Evolutionary conservation across 495 filamentous ascomycete species (phyloP).

Genomic region (Choiromyces venosus): DNA sequence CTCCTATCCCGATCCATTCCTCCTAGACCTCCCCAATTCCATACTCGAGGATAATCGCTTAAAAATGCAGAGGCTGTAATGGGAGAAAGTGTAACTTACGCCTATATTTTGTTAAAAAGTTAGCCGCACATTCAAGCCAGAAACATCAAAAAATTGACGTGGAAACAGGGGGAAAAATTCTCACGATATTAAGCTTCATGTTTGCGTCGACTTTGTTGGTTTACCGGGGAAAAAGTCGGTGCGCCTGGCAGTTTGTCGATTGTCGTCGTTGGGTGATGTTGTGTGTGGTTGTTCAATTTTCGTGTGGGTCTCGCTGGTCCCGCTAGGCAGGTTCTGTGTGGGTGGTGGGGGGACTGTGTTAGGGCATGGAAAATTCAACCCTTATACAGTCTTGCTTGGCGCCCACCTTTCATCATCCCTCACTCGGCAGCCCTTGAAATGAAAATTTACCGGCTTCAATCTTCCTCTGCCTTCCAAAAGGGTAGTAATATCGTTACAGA

Average conservation of each 20-base stretch:
- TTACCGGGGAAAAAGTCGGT: constrained; percentile 36
- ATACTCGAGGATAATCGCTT: background rate
- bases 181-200: constrained; percentile 42
- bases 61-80: background rate
- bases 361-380: constrained; percentile 16
- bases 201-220: constrained; percentile 37
- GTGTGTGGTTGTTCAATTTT: constrained; percentile 23
- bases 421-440: background rate
- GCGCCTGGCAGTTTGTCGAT: constrained; percentile 21
- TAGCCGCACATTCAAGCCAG: constrained; percentile 14
- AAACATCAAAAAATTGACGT: background rate
- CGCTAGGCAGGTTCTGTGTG: constrained; percentile 16
- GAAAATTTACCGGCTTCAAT: background rate
- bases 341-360: constrained; percentile 29
- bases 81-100: constrained; percentile 38
- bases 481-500: background rate
- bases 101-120: constrained; percentile 27
- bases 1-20: constrained; percentile 1
- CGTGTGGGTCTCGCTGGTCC: constrained; percentile 17
- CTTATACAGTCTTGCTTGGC: background rate
- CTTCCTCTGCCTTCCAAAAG: background rate
- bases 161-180: constrained; percentile 12
- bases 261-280: constrained; percentile 27
- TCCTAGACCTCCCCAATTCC: constrained; percentile 11
- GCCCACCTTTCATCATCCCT: background rate